phyloP scores from a whole-genome alignment of 2,329 filamentous ascomycete genomes.

The Colletotrichum acutatum region DNA sequence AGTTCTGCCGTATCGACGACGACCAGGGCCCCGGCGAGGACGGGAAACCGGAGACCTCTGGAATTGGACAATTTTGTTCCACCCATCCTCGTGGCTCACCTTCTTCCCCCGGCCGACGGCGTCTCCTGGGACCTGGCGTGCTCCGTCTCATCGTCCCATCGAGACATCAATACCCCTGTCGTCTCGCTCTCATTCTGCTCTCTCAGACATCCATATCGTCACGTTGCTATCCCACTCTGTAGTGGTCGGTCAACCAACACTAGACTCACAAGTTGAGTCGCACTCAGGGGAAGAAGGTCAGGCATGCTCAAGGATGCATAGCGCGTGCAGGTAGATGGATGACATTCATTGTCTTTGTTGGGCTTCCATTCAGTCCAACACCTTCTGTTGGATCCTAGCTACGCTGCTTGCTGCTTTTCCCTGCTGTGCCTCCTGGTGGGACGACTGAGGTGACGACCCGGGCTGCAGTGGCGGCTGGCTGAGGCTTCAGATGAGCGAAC shows the following conservation, averaged over 20 bases:
- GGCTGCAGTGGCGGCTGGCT: conserved; percentile 8
- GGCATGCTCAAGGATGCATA: conserved; percentile 16
- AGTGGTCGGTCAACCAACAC: neutral
- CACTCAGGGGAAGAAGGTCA: neutral
- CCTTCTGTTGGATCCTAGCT: conserved; percentile 7
- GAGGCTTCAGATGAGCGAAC: conserved; percentile 16
- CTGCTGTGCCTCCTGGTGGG: neutral
- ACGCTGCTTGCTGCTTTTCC: neutral
- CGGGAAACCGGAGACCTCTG: conserved; percentile 18
- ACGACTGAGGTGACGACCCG: neutral
- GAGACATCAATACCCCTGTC: neutral
- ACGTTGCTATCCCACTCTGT: neutral
- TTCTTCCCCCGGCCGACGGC: conserved; percentile 30
- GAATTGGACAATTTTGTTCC: conserved; percentile 33
- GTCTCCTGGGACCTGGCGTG: conserved; percentile 31
- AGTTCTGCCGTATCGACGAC: conserved; percentile 17
- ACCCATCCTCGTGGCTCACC: conserved; percentile 28
- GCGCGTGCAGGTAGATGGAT: conserved; percentile 19
- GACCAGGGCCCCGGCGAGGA: conserved; percentile 22
- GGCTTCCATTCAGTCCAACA: conserved; percentile 10
- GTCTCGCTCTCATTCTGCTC: neutral
- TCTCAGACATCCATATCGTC: conserved; percentile 3
- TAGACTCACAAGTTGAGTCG: neutral
- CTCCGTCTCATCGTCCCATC: conserved; percentile 23
- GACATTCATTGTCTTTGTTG: conserved; percentile 30